Conservation (phyloP, 495 filamentous ascomycete genomes). For the Parathielavia appendiculata region DNA sequence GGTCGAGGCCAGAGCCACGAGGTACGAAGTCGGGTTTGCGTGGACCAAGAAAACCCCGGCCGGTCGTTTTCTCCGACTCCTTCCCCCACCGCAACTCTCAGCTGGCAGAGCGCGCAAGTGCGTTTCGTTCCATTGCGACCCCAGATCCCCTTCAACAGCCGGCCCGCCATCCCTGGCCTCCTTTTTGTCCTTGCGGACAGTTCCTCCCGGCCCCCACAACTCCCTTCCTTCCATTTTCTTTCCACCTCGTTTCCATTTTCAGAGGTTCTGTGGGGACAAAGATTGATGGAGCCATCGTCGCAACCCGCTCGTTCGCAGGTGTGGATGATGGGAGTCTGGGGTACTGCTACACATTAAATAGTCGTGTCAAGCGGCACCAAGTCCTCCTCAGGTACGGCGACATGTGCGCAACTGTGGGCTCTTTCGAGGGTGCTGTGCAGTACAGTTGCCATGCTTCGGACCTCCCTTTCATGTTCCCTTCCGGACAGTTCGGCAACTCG, state of each 20-base stretch:
- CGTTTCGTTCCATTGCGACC: constrained; percentile 1
- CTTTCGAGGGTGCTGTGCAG: background rate
- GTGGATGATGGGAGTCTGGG: constrained; percentile 12
- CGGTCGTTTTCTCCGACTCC: constrained; percentile 1
- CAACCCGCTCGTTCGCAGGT: constrained; percentile 1
- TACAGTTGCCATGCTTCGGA: background rate
- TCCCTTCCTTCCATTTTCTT: background rate
- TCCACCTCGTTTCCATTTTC: background rate
- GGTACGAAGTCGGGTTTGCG: background rate
- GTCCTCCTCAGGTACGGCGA: constrained; percentile 2
- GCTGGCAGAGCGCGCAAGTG: background rate
- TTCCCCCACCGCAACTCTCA: constrained; percentile 4
- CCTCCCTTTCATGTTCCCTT: background rate
- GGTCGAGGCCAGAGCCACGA: too few relatives aligned
- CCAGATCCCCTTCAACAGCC: constrained; percentile 10
- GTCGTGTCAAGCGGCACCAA: constrained; percentile 13
- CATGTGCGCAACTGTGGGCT: background rate
- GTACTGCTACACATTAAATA: background rate
- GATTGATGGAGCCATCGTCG: background rate
- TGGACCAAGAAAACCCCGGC: background rate
- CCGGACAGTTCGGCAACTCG: too few relatives aligned
- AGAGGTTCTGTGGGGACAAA: constrained; percentile 4
- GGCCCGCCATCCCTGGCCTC: constrained; percentile 8
- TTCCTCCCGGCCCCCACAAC: background rate
- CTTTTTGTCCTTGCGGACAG: background rate